A percentile compares a stretch with the other conserved stretches of the same genome.
Conservation (phyloP, 257 asterid species). For the Solanum arcanum region DNA sequence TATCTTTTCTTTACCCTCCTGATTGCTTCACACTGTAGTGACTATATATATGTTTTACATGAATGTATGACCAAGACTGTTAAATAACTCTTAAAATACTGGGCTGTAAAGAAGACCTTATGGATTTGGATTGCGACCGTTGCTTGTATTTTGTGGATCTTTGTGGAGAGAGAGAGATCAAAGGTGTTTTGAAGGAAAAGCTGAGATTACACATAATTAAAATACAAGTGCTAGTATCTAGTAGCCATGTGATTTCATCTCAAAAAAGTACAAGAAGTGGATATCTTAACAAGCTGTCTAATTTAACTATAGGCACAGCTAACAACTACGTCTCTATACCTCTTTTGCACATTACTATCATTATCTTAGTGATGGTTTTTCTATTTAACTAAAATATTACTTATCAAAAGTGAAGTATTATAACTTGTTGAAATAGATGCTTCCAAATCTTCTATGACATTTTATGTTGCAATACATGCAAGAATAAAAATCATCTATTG, state of each 20-base stretch:
- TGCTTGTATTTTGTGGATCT: background rate
- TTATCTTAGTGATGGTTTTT: background rate
- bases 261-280: background rate
- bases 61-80: background rate
- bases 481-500: background rate
- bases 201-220: background rate
- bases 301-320: background rate
- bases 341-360: background rate
- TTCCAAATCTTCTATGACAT: background rate
- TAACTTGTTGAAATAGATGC: background rate
- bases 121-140: background rate
- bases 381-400: background rate
- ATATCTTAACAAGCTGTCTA: background rate
- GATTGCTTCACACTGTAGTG: background rate
- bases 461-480: background rate
- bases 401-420: background rate
- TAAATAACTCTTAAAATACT: background rate
- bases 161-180: background rate
- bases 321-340: background rate
- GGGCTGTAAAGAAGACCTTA: background rate
- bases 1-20: background rate
- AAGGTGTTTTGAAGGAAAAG: background rate
- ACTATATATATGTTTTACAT: background rate
- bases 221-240: background rate
- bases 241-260: background rate